A percentile compares a stretch with the other conserved stretches of the same genome.
Conservation (phyloP, 345 rosid species). For the Rhodamnia rubescens region DNA sequence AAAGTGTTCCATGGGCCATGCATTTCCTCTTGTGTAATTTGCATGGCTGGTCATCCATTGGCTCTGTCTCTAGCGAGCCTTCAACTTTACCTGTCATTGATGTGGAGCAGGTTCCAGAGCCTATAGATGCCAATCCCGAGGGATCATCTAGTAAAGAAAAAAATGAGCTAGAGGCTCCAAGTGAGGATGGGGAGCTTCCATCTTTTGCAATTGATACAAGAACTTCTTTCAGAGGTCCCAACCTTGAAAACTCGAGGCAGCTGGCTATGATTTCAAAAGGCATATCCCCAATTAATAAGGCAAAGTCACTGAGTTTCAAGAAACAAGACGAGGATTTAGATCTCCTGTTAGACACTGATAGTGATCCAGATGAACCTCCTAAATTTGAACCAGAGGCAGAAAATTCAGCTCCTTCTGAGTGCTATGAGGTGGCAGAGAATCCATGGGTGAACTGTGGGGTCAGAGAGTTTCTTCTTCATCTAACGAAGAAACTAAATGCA, state of each 20-base stretch:
- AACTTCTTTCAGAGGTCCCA: conserved; percentile 31
- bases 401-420: conserved; percentile 14
- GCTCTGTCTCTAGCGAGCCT: conserved; percentile 24
- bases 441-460: conserved; percentile 64
- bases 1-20: conserved; percentile 67
- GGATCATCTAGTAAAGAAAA: conserved; percentile 45
- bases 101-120: conserved; percentile 42
- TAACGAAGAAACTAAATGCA: conserved; percentile 38
- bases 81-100: conserved; percentile 24
- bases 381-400: conserved; percentile 30
- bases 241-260: conserved; percentile 52
- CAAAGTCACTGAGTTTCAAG: conserved; percentile 59
- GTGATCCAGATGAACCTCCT: conserved; percentile 65
- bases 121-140: conserved; percentile 40
- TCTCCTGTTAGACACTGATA: conserved; percentile 58
- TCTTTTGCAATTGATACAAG: conserved; percentile 37
- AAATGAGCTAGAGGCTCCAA: conserved; percentile 48
- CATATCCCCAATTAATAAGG: conserved; percentile 47
- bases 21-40: conserved; percentile 63
- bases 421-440: conserved; percentile 26
- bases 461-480: conserved; percentile 54
- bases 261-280: conserved; percentile 72
- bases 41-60: conserved; percentile 55
- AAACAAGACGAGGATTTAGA: conserved; percentile 62
- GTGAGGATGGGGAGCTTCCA: conserved; percentile 99